Conservation (phyloP, 371 early-diverging fungal species). For the Mortierella sp. region DNA sequence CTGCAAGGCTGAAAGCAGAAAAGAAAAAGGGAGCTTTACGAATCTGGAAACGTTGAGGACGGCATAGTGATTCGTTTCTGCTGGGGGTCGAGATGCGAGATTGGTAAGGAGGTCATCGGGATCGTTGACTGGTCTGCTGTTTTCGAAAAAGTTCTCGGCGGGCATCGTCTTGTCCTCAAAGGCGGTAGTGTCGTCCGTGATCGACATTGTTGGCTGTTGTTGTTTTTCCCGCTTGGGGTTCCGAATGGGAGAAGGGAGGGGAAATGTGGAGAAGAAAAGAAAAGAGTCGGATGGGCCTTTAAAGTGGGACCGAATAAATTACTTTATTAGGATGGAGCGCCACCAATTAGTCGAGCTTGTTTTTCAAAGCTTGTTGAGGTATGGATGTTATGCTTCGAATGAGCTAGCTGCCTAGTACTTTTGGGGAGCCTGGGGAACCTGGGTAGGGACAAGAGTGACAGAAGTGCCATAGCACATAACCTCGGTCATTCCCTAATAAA, state of each 20-base stretch:
- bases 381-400: not conserved
- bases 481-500: constrained; percentile 48
- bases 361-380: not conserved
- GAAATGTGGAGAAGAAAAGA: not conserved
- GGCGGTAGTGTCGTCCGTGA: constrained; percentile 62
- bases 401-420: not conserved
- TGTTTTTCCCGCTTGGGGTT: not conserved
- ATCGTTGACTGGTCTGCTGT: constrained; percentile 27
- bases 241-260: not conserved
- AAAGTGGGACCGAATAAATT: not conserved
- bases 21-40: constrained; percentile 59
- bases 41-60: constrained; percentile 85
- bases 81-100: constrained; percentile 63
- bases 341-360: not conserved
- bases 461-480: constrained; percentile 55
- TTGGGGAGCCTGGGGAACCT: not conserved
- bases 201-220: constrained; percentile 2
- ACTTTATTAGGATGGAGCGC: not conserved
- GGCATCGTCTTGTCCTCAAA: constrained; percentile 63
- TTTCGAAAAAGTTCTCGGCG: constrained; percentile 18
- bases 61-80: constrained; percentile 82
- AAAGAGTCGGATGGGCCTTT: not conserved
- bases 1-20: not conserved
- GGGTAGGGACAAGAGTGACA: constrained; percentile 40
- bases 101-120: constrained; percentile 62